Percentiles rank a stretch among this genome's conserved stretches.
Evolutionary conservation across 495 filamentous ascomycete genomes (phyloP).

Genomic region (Chaetomium cochliodes): DNA sequence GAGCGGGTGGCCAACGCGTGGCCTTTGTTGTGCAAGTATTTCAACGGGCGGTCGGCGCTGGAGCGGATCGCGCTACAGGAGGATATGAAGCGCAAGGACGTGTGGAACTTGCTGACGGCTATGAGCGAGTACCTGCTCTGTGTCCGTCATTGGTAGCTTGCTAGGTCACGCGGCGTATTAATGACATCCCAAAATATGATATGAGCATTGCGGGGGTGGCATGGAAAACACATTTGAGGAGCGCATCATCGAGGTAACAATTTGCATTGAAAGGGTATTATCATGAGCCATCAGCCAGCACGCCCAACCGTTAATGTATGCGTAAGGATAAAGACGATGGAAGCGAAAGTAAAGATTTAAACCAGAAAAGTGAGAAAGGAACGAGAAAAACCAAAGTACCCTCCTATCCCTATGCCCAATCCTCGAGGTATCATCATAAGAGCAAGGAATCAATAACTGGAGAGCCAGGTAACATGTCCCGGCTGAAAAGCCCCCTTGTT

Average conservation of each 20-base stretch:
- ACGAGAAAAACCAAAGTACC: constrained; percentile 11
- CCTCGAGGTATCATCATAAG: constrained; percentile 27
- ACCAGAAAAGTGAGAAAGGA: constrained; percentile 12
- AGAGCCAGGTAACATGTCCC: constrained; percentile 14
- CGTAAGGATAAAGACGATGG: not conserved
- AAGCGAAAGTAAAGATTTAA: not conserved
- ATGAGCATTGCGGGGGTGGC: not conserved
- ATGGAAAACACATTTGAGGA: not conserved
- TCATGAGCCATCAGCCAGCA: not conserved
- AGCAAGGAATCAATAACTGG: not conserved
- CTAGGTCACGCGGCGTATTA: not conserved
- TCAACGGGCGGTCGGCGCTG: constrained; percentile 81
- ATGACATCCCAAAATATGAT: not conserved
- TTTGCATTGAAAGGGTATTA: constrained; percentile 8
- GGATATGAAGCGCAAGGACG: constrained; percentile 78
- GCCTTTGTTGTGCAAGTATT: constrained; percentile 68
- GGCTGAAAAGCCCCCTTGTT: constrained; percentile 15
- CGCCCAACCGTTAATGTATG: not conserved
- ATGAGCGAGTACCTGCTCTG: constrained; percentile 59
- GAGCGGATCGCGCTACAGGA: constrained; percentile 83
- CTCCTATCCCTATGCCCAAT: constrained; percentile 8
- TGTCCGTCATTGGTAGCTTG: constrained; percentile 56
- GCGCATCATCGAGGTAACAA: not conserved
- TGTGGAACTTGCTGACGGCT: constrained; percentile 63
- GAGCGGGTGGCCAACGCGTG: constrained; percentile 48